A percentile compares a stretch with the other conserved stretches of the same genome.
phyloP scores from a whole-genome alignment of 257 asterid genomes.

The Prunella vulgaris region DNA sequence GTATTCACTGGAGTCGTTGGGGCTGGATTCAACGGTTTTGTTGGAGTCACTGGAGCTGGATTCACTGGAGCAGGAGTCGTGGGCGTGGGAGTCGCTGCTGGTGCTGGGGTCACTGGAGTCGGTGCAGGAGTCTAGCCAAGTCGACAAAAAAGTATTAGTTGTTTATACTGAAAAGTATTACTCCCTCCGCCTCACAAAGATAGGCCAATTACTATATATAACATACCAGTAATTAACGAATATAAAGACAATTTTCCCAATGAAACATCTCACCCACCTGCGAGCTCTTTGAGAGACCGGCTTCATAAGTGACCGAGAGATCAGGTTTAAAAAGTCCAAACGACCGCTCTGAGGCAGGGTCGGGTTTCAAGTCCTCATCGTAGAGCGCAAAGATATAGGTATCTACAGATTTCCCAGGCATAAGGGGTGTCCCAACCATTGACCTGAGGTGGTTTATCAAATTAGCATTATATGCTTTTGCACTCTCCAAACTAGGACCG shows the following conservation, averaged over 20 bases:
- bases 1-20: constrained; percentile 35
- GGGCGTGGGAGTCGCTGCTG: constrained; percentile 26
- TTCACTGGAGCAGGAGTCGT: constrained; percentile 18
- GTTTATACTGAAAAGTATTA: not conserved
- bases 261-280: constrained; percentile 51
- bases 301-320: constrained; percentile 54
- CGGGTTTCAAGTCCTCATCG: constrained; percentile 92
- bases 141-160: constrained; percentile 1
- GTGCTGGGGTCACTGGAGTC: constrained; percentile 32
- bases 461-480: constrained; percentile 89
- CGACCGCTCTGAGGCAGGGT: constrained; percentile 70
- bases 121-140: constrained; percentile 49
- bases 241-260: not conserved
- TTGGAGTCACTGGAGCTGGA: constrained; percentile 30
- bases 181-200: no score
- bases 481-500: constrained; percentile 74
- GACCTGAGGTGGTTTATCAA: constrained; percentile 83
- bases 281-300: constrained; percentile 54
- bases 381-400: constrained; percentile 88
- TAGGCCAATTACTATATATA: no score
- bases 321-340: constrained; percentile 86
- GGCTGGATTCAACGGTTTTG: constrained; percentile 26
- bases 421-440: constrained; percentile 84
- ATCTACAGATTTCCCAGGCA: constrained; percentile 94
- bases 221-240: no score